Evolutionary conservation across 2,329 filamentous ascomycete species (phyloP).

Genomic region (Penicillium sp.): DNA sequence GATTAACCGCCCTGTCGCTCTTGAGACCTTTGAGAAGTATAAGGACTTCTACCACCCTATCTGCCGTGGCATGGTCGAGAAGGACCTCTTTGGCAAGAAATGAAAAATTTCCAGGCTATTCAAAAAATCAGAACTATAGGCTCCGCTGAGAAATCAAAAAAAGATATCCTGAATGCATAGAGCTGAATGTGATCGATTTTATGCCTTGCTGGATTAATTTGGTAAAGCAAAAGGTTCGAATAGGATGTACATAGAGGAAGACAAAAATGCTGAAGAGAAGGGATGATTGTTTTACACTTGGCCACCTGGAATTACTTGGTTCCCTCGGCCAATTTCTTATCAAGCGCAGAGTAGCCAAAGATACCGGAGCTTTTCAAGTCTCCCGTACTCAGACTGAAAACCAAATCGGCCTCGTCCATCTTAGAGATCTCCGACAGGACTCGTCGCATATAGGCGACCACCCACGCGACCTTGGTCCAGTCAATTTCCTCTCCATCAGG

Average conservation of each 20-base stretch:
- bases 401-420: constrained; percentile 54
- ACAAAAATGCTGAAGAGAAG: constrained; percentile 1
- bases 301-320: constrained; percentile 15
- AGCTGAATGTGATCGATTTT: constrained; percentile 8
- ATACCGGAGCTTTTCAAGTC: constrained; percentile 34
- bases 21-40: constrained; percentile 81
- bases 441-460: constrained; percentile 63
- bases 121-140: not conserved
- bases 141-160: not conserved
- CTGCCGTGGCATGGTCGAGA: constrained; percentile 79
- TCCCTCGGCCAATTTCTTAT: constrained; percentile 40
- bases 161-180: not conserved
- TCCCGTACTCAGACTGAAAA: constrained; percentile 48
- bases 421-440: constrained; percentile 55
- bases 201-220: constrained; percentile 12
- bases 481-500: constrained; percentile 53
- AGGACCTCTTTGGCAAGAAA: constrained; percentile 63
- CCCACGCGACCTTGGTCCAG: constrained; percentile 57
- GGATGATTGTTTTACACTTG: constrained; percentile 1
- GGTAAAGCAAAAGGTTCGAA: not conserved
- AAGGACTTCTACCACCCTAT: constrained; percentile 95
- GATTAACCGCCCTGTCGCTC: constrained; percentile 70
- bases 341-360: constrained; percentile 35
- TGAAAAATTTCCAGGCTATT: constrained; percentile 4
- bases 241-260: not conserved